Evolutionary conservation across 2,329 filamentous ascomycete genomes (phyloP).

Genomic region (Aspergillus pseudotamarii): DNA sequence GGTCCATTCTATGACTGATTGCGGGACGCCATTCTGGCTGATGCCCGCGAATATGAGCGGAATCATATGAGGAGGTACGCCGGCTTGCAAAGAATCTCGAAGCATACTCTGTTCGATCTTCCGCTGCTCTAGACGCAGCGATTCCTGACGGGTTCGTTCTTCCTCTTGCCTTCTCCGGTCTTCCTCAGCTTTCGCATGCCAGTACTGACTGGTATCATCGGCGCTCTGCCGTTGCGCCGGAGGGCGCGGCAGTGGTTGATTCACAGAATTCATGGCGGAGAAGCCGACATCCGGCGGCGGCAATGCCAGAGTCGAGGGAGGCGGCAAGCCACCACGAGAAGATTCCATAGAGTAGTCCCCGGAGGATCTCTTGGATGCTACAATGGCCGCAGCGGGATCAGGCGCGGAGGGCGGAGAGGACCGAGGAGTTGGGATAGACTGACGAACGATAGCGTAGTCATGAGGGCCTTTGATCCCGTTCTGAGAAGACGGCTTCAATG

Average conservation of each 20-base stretch:
- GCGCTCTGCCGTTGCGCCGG: conserved; percentile 68
- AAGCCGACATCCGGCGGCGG: conserved; percentile 44
- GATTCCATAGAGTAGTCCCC: conserved; percentile 65
- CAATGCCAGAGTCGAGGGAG: conserved; percentile 67
- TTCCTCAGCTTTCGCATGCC: conserved; percentile 73
- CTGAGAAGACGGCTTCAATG: conserved; percentile 52
- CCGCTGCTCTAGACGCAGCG: conserved; percentile 69
- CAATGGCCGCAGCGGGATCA: conserved; percentile 33
- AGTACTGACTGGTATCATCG: conserved; percentile 72
- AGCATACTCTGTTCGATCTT: conserved; percentile 74
- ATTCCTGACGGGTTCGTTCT: conserved; percentile 66
- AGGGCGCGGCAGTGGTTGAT: conserved; percentile 60
- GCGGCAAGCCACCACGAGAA: conserved; percentile 70
- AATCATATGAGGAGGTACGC: conserved; percentile 73
- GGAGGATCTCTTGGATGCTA: conserved; percentile 33
- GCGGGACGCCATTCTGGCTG: conserved; percentile 63
- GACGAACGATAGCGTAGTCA: conserved; percentile 51
- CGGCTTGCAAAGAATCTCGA: conserved; percentile 66
- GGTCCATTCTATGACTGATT: conserved; percentile 66
- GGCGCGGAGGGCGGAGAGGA: conserved; percentile 38
- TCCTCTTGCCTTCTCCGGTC: conserved; percentile 68
- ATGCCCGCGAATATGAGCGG: conserved; percentile 75
- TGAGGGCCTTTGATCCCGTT: conserved; percentile 51
- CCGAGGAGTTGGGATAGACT: conserved; percentile 43
- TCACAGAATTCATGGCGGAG: conserved; percentile 43